Evolutionary conservation across 2,329 filamentous ascomycete species (phyloP).

Genomic region (Thermothelomyces thermophilus): DNA sequence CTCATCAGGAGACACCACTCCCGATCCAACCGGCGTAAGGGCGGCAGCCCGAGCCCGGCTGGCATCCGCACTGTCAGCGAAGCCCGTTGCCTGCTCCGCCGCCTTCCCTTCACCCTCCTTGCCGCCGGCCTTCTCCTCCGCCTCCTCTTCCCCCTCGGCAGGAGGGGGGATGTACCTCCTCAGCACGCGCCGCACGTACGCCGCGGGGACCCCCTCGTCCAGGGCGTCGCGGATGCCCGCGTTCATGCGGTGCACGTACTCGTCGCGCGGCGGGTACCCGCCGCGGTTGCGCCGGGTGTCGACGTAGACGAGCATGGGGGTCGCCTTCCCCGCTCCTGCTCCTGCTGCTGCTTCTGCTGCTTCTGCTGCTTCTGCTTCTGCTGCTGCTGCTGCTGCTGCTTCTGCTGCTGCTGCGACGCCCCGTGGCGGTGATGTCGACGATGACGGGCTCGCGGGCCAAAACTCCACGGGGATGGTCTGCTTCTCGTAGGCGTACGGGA

Average conservation of each 20-base stretch:
- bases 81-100: slow-evolving; percentile 2
- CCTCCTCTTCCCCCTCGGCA: background rate
- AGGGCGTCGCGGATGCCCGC: slow-evolving; percentile 54
- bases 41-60: too few species aligned
- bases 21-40: background rate
- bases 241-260: slow-evolving; percentile 61
- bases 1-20: background rate
- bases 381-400: background rate
- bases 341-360: background rate
- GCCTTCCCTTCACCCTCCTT: slow-evolving; percentile 4
- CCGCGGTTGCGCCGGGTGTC: slow-evolving; percentile 35
- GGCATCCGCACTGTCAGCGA: too few species aligned
- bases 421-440: background rate
- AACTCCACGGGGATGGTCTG: slow-evolving; percentile 39
- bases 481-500: slow-evolving; percentile 57
- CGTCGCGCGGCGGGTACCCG: slow-evolving; percentile 40
- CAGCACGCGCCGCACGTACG: slow-evolving; percentile 50
- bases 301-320: slow-evolving; percentile 52
- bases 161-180: slow-evolving; percentile 35
- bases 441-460: slow-evolving; percentile 1
- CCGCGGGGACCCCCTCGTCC: slow-evolving; percentile 43
- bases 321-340: slow-evolving; percentile 6
- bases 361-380: background rate
- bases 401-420: background rate
- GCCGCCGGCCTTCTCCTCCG: background rate